phyloP scores from a whole-genome alignment of 2,329 filamentous ascomycete species.

The Colletotrichum tamarilloi region DNA sequence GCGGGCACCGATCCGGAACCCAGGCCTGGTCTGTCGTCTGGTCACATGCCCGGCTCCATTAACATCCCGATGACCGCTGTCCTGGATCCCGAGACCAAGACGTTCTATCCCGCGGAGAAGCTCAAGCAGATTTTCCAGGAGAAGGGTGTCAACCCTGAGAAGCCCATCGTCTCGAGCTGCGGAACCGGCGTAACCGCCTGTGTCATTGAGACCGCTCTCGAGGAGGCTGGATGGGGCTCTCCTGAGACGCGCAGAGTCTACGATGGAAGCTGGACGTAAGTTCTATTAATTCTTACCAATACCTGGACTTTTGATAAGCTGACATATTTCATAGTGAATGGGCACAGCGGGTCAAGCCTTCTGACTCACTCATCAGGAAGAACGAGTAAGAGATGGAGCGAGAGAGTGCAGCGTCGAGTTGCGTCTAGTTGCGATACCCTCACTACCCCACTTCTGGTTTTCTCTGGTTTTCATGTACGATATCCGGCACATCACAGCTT shows the following conservation, averaged over 20 bases:
- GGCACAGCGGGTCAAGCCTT: slow-evolving; percentile 72
- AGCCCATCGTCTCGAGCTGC: slow-evolving; percentile 88
- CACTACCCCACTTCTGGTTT: slow-evolving; percentile 36
- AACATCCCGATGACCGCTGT: slow-evolving; percentile 84
- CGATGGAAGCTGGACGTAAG: slow-evolving; percentile 98
- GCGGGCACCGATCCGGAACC: slow-evolving; percentile 87
- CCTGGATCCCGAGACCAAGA: slow-evolving; percentile 85
- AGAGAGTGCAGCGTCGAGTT: slow-evolving; percentile 23
- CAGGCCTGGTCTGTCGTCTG: slow-evolving; percentile 84
- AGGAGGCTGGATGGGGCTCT: slow-evolving; percentile 79
- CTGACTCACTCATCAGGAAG: slow-evolving; percentile 72
- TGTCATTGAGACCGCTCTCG: slow-evolving; percentile 87
- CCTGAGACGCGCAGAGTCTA: slow-evolving; percentile 80
- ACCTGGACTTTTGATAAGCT: background rate
- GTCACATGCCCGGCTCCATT: slow-evolving; percentile 90
- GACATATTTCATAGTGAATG: slow-evolving; percentile 63
- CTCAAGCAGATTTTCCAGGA: slow-evolving; percentile 80
- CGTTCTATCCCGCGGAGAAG: slow-evolving; percentile 78
- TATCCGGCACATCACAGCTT: slow-evolving; percentile 34
- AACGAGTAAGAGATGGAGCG: slow-evolving; percentile 43
- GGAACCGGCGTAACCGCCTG: slow-evolving; percentile 95
- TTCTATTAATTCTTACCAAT: slow-evolving; percentile 41
- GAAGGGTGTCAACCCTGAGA: slow-evolving; percentile 82
- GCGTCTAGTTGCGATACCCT: slow-evolving; percentile 39
- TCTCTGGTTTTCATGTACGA: slow-evolving; percentile 35